These are phyloP conservation scores for Komagataella mondaviorum DNA, from an alignment of 805 yeast genomes.

Conservation along the genomic window DNA sequence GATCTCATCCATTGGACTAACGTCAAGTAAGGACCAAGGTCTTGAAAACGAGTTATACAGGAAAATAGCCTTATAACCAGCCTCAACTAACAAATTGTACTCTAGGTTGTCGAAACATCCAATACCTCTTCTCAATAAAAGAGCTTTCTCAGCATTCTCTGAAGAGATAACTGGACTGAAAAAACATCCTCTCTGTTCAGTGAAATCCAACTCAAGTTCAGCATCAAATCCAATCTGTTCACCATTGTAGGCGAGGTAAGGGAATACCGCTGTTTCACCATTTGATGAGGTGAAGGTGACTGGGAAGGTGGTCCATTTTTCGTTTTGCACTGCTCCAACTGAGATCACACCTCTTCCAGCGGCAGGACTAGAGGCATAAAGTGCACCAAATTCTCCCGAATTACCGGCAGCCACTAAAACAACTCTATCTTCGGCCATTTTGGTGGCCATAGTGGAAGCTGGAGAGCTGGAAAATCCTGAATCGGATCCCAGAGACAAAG, in stretches of 20 bases:
- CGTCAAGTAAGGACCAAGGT: background rate
- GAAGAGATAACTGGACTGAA: background rate
- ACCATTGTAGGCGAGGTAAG: background rate
- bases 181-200: background rate
- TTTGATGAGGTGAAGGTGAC: constrained; percentile 2
- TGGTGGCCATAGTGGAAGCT: constrained; percentile 5
- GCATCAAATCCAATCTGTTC: background rate
- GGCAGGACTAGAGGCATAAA: constrained; percentile 5
- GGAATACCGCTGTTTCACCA: background rate
- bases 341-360: constrained; percentile 4
- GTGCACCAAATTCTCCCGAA: constrained; percentile 6
- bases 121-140: constrained; percentile 1
- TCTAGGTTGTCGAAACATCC: background rate
- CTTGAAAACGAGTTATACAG: constrained; percentile 1
- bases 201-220: background rate
- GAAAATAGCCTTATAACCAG: background rate
- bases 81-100: background rate
- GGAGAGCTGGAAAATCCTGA: constrained; percentile 6
- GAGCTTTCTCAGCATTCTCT: background rate
- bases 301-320: constrained; percentile 4
- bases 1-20: background rate
- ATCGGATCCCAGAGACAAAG: constrained; percentile 9
- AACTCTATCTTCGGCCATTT: constrained; percentile 6
- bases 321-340: constrained; percentile 5
- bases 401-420: constrained; percentile 10